A percentile compares a stretch with the other conserved stretches of the same genome.
These are phyloP conservation scores for Psilocybe cyanescens DNA, from an alignment of 768 basidiomycete genomes.

Conservation along the genomic window DNA sequence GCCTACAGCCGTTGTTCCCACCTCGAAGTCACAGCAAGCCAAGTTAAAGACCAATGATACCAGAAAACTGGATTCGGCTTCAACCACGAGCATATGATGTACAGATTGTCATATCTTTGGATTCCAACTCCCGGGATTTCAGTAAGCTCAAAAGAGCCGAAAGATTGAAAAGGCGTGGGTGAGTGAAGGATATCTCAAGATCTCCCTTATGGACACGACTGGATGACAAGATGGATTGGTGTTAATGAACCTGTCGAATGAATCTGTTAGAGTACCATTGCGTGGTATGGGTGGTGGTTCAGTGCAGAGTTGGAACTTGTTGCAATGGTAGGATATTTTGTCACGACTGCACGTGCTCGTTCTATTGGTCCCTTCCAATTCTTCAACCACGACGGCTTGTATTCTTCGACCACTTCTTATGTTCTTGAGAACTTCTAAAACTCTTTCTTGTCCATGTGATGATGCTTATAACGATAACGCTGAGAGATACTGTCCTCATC, in stretches of 20 bases:
- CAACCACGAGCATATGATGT: constrained; percentile 17
- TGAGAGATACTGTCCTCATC: constrained; percentile 6
- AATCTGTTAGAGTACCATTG: neutral
- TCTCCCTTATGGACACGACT: constrained; percentile 6
- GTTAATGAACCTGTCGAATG: neutral
- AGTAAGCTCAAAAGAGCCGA: constrained; percentile 8
- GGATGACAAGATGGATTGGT: constrained; percentile 4
- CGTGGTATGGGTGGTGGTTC: neutral
- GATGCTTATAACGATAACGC: neutral
- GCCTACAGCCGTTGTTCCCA: constrained; percentile 17
- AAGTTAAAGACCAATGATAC: constrained; percentile 19
- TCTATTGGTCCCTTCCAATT: neutral
- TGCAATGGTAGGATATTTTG: neutral
- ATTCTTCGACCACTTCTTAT: neutral
- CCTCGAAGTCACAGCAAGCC: constrained; percentile 18
- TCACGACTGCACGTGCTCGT: neutral
- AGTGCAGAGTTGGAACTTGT: neutral
- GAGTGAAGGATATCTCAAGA: constrained; percentile 9
- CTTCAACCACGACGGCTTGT: neutral
- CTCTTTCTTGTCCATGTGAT: neutral
- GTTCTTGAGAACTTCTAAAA: constrained; percentile 1
- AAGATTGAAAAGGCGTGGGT: constrained; percentile 5
- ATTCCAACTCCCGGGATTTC: constrained; percentile 14
- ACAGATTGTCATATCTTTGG: constrained; percentile 16
- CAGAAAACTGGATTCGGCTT: constrained; percentile 17